phyloP scores from a whole-genome alignment of 2,329 filamentous ascomycete species.

The Trichoderma aggressivum region DNA sequence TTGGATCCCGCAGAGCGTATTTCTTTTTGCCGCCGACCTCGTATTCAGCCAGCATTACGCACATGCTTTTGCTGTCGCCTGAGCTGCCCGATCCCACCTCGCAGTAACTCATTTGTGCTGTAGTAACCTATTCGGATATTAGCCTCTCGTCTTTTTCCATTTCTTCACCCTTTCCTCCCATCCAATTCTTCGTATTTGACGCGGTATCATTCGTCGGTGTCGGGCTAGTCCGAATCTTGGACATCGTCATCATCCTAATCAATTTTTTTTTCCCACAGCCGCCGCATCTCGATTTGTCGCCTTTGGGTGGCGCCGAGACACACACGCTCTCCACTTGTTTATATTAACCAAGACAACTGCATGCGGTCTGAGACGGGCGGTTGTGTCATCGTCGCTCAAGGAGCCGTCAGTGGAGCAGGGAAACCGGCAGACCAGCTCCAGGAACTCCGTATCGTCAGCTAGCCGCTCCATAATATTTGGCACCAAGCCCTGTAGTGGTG shows the following conservation, averaged over 20 bases:
- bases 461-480: conserved; percentile 4
- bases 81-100: conserved; percentile 3
- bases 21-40: conserved; percentile 14
- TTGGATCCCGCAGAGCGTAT: background rate
- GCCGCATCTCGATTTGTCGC: conserved; percentile 16
- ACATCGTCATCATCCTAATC: background rate
- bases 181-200: background rate
- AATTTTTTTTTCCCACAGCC: background rate
- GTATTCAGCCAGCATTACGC: conserved; percentile 12
- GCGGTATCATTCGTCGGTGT: background rate
- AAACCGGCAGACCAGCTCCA: conserved; percentile 5
- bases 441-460: conserved; percentile 12
- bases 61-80: conserved; percentile 2
- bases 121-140: background rate
- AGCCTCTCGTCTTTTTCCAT: background rate
- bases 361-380: conserved; percentile 13
- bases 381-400: conserved; percentile 18
- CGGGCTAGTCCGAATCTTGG: background rate
- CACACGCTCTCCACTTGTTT: conserved; percentile 10
- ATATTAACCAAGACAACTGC: conserved; percentile 14
- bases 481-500: conserved; percentile 12
- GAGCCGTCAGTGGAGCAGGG: conserved; percentile 12
- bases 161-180: background rate
- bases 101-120: background rate
- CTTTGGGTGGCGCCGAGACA: conserved; percentile 13